Evolutionary conservation across 495 filamentous ascomycete genomes (phyloP).

Genomic region (Penicillium diatomitis): DNA sequence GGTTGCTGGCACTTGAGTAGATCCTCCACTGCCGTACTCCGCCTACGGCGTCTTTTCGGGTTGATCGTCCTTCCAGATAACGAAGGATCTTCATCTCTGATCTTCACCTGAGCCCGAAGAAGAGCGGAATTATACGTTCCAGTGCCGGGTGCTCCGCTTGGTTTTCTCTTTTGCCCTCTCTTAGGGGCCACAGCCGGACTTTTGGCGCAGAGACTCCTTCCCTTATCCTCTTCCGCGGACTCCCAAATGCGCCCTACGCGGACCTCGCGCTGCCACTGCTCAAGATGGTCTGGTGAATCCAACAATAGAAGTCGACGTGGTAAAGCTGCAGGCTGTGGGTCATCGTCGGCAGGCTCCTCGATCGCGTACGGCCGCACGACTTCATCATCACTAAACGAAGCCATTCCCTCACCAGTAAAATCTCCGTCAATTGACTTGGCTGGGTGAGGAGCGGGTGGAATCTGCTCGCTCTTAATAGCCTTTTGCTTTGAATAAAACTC

Average conservation of each 20-base stretch:
- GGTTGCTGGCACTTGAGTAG: neutral
- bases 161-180: constrained; percentile 34
- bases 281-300: constrained; percentile 13
- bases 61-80: constrained; percentile 5
- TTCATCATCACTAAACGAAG: neutral
- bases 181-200: neutral
- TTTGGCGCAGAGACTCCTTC: constrained; percentile 3
- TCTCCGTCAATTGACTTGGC: too few relatives aligned
- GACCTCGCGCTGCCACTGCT: constrained; percentile 28
- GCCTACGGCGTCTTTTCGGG: constrained; percentile 21
- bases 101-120: neutral
- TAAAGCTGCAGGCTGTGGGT: constrained; percentile 4
- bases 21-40: constrained; percentile 10
- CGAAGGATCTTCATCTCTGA: constrained; percentile 3
- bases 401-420: too few relatives aligned
- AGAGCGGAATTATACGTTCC: neutral
- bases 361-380: constrained; percentile 33
- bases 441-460: constrained; percentile 8
- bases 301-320: constrained; percentile 1
- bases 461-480: constrained; percentile 4
- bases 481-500: too few relatives aligned
- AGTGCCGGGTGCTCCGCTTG: constrained; percentile 3
- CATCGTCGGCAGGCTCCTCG: constrained; percentile 34
- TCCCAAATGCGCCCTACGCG: too few relatives aligned
- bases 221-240: constrained; percentile 15